These are phyloP conservation scores for Leavenworthia alabamica DNA, from an alignment of 345 rosid genomes.

Conservation along the genomic window DNA sequence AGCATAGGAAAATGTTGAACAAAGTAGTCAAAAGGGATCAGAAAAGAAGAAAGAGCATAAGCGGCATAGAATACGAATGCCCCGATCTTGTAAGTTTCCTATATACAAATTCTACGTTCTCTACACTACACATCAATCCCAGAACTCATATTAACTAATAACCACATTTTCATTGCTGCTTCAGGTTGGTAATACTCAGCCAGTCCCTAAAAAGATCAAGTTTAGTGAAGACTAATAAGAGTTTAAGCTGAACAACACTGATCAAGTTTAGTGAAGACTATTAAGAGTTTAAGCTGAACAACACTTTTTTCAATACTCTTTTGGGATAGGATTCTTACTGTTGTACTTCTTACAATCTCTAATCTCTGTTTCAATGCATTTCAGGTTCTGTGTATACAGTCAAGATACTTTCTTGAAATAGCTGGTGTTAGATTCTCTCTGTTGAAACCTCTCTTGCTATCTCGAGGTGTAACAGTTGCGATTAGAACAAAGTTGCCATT, in stretches of 20 bases:
- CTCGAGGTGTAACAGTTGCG: conserved; percentile 30
- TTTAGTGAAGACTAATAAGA: conserved; percentile 56
- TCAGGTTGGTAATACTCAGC: conserved; percentile 57
- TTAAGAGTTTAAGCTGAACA: conserved; percentile 13
- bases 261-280: conserved; percentile 66
- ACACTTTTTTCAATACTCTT: conserved; percentile 1
- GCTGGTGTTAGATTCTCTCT: conserved; percentile 25
- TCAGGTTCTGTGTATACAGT: conserved; percentile 25
- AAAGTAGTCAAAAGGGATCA: conserved; percentile 58
- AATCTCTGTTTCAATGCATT: not conserved
- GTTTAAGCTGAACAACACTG: conserved; percentile 21
- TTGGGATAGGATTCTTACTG: conserved; percentile 1
- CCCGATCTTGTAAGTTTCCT: conserved; percentile 70
- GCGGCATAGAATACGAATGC: conserved; percentile 82
- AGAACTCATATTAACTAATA: not conserved
- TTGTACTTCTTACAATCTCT: not conserved
- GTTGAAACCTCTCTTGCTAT: conserved; percentile 27
- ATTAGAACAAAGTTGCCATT: conserved; percentile 62
- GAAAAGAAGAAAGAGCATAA: conserved; percentile 60
- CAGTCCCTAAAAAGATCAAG: conserved; percentile 69
- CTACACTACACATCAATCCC: not conserved
- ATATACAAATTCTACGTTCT: not conserved
- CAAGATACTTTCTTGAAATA: conserved; percentile 26
- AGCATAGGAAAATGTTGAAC: conserved; percentile 61
- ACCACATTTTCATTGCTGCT: not conserved